Base-by-base conservation (phyloP, 805 yeast species). In the Yarrowia sp. region DNA sequence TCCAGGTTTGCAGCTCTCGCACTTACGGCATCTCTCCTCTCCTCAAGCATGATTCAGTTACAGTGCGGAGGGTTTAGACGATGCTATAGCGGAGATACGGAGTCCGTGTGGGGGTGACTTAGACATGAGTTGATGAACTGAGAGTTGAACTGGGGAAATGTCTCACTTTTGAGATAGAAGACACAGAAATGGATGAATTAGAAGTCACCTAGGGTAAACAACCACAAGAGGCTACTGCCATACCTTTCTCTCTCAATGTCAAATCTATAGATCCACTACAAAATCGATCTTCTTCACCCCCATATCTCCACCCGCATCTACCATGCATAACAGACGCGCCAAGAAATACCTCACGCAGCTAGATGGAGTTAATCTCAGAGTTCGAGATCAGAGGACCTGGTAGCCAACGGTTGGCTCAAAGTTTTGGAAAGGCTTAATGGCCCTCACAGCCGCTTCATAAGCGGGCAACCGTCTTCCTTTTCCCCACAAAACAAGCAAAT, bases 311-410 rank as follows among this genome's bases (percentile, higher is more conserved):
- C 46, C 35, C 59, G 45, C 61, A 55, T 55, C 36, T 4, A 3
- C 16, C 19, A 41, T 14, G 40, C 48, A 41, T 56, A 9, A n/a
- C 14, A 4, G 1, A 41, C n/a, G 63, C 48, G 63, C 63, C 63
- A 56, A 56, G 63, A 56, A 56, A 56, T 56, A n/a, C 48, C 63
- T 41, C 63, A 56, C 15, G 63, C 63, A 41, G 8, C 16, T 53
- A 19, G 5, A 11, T 15, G 10, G 22, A 56, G 63, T 56, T 26
- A 8, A 53, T 53, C 59, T 53, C 36, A 50, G 45, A 53, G 58
- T 36, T 53, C 14, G 26, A 16, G 19, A 53, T 53, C 59, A 53
- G 45, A 19, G 16, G 59, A 40, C 45, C 59, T 36, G 32, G 32
- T 32, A 7, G 15, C 16, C 22, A 50, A 35, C 40, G 41, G 41